Evolutionary conservation across 768 basidiomycete genomes (phyloP), one percentile per base, ranked within the genome.

Genomic region (Rhizopogon roseolus): DNA sequence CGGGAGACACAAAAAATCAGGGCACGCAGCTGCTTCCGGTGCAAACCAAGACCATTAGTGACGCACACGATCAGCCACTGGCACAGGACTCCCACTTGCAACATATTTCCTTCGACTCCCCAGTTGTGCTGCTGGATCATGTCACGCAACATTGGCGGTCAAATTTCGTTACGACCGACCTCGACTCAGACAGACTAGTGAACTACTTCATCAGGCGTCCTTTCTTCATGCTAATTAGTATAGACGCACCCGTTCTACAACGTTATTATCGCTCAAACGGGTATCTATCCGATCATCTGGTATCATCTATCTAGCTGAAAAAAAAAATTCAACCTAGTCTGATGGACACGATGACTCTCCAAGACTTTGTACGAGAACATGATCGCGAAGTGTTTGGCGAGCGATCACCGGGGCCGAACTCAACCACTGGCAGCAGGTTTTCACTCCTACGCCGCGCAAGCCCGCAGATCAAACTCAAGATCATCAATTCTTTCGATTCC

Each of bases 191-290:
- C 28, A 70, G 76, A 3, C 69, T 82, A 14, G 73, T 98, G 36
- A 79, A 80, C 55, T 70, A 77, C 46, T 98, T 97, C 64, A 66
- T 81, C 36, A 93, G 85, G 63, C 76, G 97, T 16, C 97, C 97
- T 0, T 98, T 93, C 67, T 93, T 97, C 67, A 73, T 98, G 66
- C 78, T 98, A 22, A 71, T 97, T 42, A 80, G 73, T 44, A 78
- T 93, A 29, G 93, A 98, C 57, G 96, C 92, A 0, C 94, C 94
- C 0, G 63, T 95, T 32, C 68, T 82, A 41, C 73, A 80, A 41
- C 78, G 96, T 40, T 97, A 79, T 68, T 64, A 67, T 53, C 81
- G 93, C 28, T 79, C 78, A 40, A 72, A 71, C 57, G 73, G 74
- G 81, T 82, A 61, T 14, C 6, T 36, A 48, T 36, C 14, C 29